These are phyloP conservation scores for Scutellaria baicalensis DNA, from an alignment of 257 asterid species.

Conservation along the genomic window DNA sequence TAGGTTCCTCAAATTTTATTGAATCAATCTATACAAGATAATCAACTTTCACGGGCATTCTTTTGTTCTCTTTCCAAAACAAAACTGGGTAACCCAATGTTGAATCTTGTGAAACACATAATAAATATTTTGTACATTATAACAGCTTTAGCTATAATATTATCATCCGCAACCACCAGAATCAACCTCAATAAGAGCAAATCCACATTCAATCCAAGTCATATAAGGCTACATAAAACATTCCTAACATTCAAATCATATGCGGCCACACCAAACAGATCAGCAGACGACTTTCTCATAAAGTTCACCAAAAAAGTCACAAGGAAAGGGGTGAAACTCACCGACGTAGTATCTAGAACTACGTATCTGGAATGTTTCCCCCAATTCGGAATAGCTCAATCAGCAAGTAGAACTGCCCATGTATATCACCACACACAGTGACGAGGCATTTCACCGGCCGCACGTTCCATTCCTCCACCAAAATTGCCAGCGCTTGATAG, in stretches of 20 bases:
- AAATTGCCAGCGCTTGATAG: slow-evolving; percentile 85
- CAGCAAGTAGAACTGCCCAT: slow-evolving; percentile 91
- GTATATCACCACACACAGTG: slow-evolving; percentile 92
- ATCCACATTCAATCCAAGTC: background rate
- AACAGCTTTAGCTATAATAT: background rate
- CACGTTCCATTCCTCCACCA: slow-evolving; percentile 96
- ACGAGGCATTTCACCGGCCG: slow-evolving; percentile 98
- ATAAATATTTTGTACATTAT: background rate
- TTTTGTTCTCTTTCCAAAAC: background rate
- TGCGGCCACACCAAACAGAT: slow-evolving; percentile 17
- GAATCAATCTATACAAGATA: slow-evolving; percentile 6
- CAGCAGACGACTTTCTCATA: background rate
- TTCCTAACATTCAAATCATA: slow-evolving; percentile 8
- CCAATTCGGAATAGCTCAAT: slow-evolving; percentile 93
- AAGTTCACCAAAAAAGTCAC: slow-evolving; percentile 1
- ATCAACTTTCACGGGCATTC: slow-evolving; percentile 3
- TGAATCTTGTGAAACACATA: background rate
- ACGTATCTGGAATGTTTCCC: slow-evolving; percentile 86
- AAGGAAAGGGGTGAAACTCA: slow-evolving; percentile 27
- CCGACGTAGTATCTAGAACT: slow-evolving; percentile 95
- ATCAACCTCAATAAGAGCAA: background rate
- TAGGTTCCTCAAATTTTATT: background rate
- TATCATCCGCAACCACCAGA: slow-evolving; percentile 4
- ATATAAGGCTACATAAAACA: background rate
- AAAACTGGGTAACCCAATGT: background rate